These are phyloP conservation scores for Proliferodiscus dingleyae DNA, from an alignment of 2,329 filamentous ascomycete genomes.

Conservation along the genomic window DNA sequence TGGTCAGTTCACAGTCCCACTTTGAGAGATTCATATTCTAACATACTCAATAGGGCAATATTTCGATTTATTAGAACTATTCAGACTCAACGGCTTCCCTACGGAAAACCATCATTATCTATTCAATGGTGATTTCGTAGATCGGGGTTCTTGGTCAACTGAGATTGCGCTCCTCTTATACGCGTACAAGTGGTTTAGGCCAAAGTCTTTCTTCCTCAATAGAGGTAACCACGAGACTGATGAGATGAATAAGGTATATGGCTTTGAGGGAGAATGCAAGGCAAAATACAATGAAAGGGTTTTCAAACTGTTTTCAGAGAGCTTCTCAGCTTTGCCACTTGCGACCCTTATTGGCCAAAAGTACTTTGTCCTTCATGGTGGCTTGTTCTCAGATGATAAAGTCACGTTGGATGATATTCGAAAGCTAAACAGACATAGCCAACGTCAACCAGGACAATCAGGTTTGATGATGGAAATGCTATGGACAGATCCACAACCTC, in stretches of 20 bases:
- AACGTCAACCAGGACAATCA: slow-evolving; percentile 86
- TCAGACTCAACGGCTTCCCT: slow-evolving; percentile 82
- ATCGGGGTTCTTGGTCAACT: slow-evolving; percentile 96
- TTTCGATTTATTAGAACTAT: slow-evolving; percentile 95
- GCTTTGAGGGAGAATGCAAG: slow-evolving; percentile 97
- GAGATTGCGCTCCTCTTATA: slow-evolving; percentile 92
- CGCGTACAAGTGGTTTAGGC: slow-evolving; percentile 93
- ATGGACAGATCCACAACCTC: slow-evolving; percentile 92
- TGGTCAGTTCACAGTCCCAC: slow-evolving; percentile 47
- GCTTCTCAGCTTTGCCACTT: slow-evolving; percentile 88
- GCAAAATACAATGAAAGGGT: slow-evolving; percentile 89
- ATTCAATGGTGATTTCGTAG: slow-evolving; percentile 98
- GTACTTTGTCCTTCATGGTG: slow-evolving; percentile 89
- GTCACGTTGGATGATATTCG: slow-evolving; percentile 89
- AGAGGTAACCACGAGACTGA: slow-evolving; percentile 98
- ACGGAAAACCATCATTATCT: slow-evolving; percentile 86
- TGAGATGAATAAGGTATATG: slow-evolving; percentile 98
- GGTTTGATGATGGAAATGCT: slow-evolving; percentile 99
- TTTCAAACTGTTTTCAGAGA: slow-evolving; percentile 97
- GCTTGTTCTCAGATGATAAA: slow-evolving; percentile 93
- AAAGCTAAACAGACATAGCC: slow-evolving; percentile 83
- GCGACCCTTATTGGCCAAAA: slow-evolving; percentile 89
- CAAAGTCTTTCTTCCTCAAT: slow-evolving; percentile 87
- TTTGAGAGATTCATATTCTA: slow-evolving; percentile 5
- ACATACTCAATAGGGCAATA: slow-evolving; percentile 67